Conservation (phyloP, 2,329 filamentous ascomycete species). For the Arthrobotrys musiformis region DNA sequence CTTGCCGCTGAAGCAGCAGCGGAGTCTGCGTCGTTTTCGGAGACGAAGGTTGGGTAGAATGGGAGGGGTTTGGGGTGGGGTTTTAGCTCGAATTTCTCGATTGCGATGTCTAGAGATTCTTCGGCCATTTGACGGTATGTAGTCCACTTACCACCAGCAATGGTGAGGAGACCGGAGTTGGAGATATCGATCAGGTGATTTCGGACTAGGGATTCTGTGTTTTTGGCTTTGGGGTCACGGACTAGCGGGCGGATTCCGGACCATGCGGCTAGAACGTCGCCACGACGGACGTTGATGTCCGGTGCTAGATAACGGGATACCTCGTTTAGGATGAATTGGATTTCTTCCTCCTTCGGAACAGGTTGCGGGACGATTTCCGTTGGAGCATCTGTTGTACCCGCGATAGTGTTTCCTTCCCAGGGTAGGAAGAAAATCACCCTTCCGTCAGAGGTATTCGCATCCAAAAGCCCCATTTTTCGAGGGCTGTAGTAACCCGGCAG, state of each 20-base stretch:
- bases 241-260: constrained; percentile 87
- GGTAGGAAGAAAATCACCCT: constrained; percentile 93
- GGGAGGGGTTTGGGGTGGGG: constrained; percentile 67
- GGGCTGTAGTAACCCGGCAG: constrained; percentile 88
- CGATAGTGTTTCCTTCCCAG: constrained; percentile 93
- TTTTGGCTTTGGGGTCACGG: constrained; percentile 84
- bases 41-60: constrained; percentile 52
- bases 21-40: constrained; percentile 37
- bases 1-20: constrained; percentile 46
- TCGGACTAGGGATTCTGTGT: constrained; percentile 86
- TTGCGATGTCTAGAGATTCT: constrained; percentile 83
- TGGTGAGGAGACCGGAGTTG: constrained; percentile 81
- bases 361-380: constrained; percentile 78
- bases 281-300: constrained; percentile 84
- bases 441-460: constrained; percentile 86
- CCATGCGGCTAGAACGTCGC: constrained; percentile 90
- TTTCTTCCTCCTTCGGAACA: constrained; percentile 81
- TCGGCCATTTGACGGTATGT: constrained; percentile 94
- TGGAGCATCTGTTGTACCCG: constrained; percentile 84
- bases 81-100: constrained; percentile 74
- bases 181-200: constrained; percentile 86
- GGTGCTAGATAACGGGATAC: constrained; percentile 83
- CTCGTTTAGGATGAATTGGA: constrained; percentile 87
- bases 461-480: constrained; percentile 85
- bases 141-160: constrained; percentile 91